Evolutionary conservation across 164 flowering plant species (phyloP), one percentile per base, ranked within the genome.

Genomic region (Vitis labrusca): DNA sequence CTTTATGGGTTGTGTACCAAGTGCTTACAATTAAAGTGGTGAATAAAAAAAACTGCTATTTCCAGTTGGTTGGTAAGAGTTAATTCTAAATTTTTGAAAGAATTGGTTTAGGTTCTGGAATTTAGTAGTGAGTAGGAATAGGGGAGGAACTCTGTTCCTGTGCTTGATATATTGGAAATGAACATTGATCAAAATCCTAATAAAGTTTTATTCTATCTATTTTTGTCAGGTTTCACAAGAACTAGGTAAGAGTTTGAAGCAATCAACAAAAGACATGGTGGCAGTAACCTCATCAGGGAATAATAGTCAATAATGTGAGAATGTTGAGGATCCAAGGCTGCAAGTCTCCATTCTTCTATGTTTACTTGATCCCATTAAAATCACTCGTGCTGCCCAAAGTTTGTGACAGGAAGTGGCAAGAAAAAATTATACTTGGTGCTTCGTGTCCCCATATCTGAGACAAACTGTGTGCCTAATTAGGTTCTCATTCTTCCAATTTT

Each of bases 191-290:
- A 23, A 47, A 16, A 11, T 49, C 3, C 70, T 68, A 30, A 68
- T 17, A 14, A 56, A 5, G 44, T 19, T 63, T 55, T 64, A 63
- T 37, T 11, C 5, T 56, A 5, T 54, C 13, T 17, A 32, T 67
- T 50, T 48, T 48, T 9, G 13, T 69, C 78, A 80, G 83, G 64
- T 30, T 48, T 67, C 68, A 23, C 67, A 50, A 59, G 78, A 77
- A 55, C 50, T 74, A 10, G 66, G 67, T 11, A 80, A 77, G 74
- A 69, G 65, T 50, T 23, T 70, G 76, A 67, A 54, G 70, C 77
- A 37, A 54, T 71, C 64, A 0, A 71, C 61, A 19, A 74, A 61
- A 71, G 68, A 61, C 57, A 55, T 54, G 17, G 55, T 23, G 13
- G 55, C 49, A 14, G 58, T 44, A 27, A 67, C 52, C 47, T 68